A percentile compares a stretch with the other conserved stretches of the same genome.
Evolutionary conservation across 108 stramenopile genomes (phyloP).

Genomic region (Pinguiococcus pyrenoidosus): DNA sequence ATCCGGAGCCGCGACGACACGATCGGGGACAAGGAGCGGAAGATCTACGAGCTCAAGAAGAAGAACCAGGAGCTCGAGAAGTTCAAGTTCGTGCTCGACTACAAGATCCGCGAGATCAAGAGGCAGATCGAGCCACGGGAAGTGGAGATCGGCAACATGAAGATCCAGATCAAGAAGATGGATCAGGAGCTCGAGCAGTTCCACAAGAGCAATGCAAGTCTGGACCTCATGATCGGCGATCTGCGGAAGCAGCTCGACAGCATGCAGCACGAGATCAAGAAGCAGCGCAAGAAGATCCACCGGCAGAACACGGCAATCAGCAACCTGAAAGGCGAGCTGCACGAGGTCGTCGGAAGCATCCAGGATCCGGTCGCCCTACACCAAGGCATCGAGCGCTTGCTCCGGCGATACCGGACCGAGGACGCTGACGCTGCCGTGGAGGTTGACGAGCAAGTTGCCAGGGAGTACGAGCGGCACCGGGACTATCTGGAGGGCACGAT

Average conservation of each 20-base stretch:
- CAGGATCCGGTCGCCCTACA: neutral
- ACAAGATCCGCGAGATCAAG: slow-evolving; percentile 53
- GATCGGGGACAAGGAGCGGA: slow-evolving; percentile 50
- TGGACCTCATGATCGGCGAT: slow-evolving; percentile 46
- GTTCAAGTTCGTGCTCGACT: slow-evolving; percentile 55
- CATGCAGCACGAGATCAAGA: slow-evolving; percentile 29
- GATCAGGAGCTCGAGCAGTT: slow-evolving; percentile 41
- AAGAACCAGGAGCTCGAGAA: slow-evolving; percentile 58
- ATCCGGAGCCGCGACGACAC: slow-evolving; percentile 42
- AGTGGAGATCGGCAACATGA: slow-evolving; percentile 44
- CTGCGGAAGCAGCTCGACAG: slow-evolving; percentile 38
- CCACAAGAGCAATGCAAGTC: slow-evolving; percentile 45
- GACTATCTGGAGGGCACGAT: slow-evolving; percentile 34
- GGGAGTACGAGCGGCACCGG: slow-evolving; percentile 22
- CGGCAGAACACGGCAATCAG: slow-evolving; percentile 18
- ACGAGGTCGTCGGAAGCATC: slow-evolving; percentile 15
- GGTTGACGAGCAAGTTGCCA: neutral
- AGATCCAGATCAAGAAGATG: slow-evolving; percentile 46
- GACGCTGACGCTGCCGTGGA: neutral
- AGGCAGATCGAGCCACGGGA: slow-evolving; percentile 56
- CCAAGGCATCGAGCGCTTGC: neutral
- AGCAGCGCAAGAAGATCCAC: slow-evolving; percentile 15
- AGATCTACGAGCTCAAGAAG: slow-evolving; percentile 54
- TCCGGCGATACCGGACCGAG: neutral
- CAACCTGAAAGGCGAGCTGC: slow-evolving; percentile 20